These are phyloP conservation scores for Carpinus fangiana DNA, from an alignment of 306 rosid species.

Conservation along the genomic window DNA sequence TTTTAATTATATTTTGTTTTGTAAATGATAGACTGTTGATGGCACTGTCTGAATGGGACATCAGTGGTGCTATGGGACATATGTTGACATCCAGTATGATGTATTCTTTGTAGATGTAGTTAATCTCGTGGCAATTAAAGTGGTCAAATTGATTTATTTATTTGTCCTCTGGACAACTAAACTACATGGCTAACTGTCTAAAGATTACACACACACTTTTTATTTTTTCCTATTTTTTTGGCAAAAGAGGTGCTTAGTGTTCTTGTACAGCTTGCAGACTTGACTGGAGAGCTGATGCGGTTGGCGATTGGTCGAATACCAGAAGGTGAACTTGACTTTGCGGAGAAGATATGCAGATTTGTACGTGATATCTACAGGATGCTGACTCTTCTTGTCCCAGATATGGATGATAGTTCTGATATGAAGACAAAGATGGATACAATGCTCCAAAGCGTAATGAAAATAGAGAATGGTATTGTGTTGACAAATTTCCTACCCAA, in stretches of 20 bases:
- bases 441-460: slow-evolving; percentile 90
- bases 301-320: slow-evolving; percentile 92
- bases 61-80: not conserved
- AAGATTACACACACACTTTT: slow-evolving; percentile 17
- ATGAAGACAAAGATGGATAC: slow-evolving; percentile 87
- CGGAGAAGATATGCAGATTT: slow-evolving; percentile 80
- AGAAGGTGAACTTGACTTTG: slow-evolving; percentile 86
- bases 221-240: not conserved
- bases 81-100: slow-evolving; percentile 1
- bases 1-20: not conserved
- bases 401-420: slow-evolving; percentile 79
- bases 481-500: slow-evolving; percentile 9
- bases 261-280: slow-evolving; percentile 81
- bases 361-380: slow-evolving; percentile 89
- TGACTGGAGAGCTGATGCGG: slow-evolving; percentile 98
- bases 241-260: slow-evolving; percentile 17
- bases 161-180: not conserved
- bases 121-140: slow-evolving; percentile 17
- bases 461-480: slow-evolving; percentile 88
- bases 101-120: slow-evolving; percentile 9
- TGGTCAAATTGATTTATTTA: slow-evolving; percentile 13
- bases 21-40: not conserved
- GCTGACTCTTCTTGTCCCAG: slow-evolving; percentile 77
- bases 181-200: slow-evolving; percentile 3
- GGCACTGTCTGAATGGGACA: not conserved